Conservation (phyloP, 1,284 basidiomycete species). For the Coniferiporia sulphurascens region DNA sequence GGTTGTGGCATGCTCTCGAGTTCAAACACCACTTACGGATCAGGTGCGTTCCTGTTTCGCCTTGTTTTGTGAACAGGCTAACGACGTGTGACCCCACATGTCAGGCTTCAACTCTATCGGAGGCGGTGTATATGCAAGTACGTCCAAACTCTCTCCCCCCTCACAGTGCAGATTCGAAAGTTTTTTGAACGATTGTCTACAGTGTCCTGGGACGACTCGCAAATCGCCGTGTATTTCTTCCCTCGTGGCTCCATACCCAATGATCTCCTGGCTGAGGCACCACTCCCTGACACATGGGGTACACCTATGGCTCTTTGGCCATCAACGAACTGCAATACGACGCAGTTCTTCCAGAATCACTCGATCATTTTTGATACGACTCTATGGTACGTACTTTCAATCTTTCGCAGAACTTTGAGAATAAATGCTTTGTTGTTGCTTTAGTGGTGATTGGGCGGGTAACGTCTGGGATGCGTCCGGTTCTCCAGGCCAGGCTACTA, state of each 20-base stretch:
- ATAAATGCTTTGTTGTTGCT: not conserved
- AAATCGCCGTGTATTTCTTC: conserved; percentile 82
- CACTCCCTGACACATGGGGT: conserved; percentile 72
- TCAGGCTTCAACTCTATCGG: conserved; percentile 57
- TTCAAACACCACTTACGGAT: conserved; percentile 18
- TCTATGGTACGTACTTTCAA: conserved; percentile 51
- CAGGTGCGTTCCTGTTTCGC: conserved; percentile 30
- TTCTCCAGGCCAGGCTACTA: conserved; percentile 73
- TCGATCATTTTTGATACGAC: conserved; percentile 80
- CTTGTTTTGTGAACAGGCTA: conserved; percentile 50
- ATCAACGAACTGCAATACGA: conserved; percentile 64
- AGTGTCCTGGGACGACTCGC: conserved; percentile 72
- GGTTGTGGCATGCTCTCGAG: conserved; percentile 63
- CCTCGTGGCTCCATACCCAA: conserved; percentile 63
- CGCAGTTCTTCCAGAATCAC: conserved; percentile 71
- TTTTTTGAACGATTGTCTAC: conserved; percentile 2
- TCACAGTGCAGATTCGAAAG: not conserved
- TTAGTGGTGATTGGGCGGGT: conserved; percentile 87
- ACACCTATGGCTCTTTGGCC: conserved; percentile 72
- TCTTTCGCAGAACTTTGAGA: conserved; percentile 10
- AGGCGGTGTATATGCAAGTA: conserved; percentile 81
- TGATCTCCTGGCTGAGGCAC: conserved; percentile 65
- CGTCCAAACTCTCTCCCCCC: conserved; percentile 27
- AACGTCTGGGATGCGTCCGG: conserved; percentile 68
- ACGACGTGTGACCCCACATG: not conserved